A percentile compares a stretch with the other conserved stretches of the same genome.
These are phyloP conservation scores for Chlamydomonas asymmetrica DNA, from an alignment of 139 green algal species.

Conservation along the genomic window DNA sequence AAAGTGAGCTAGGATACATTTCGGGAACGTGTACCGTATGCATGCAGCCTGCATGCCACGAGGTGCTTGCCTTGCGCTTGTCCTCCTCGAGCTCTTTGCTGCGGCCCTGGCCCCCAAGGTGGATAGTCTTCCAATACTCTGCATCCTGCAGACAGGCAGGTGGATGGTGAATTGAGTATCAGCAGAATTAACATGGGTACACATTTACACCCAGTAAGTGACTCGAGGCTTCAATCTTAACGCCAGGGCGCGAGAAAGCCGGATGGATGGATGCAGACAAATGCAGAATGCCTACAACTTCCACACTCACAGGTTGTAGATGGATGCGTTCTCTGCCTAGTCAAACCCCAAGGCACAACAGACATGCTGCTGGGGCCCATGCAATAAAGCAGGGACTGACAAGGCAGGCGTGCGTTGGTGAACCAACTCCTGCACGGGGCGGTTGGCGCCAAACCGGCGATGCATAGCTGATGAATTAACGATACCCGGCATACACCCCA, in stretches of 20 bases:
- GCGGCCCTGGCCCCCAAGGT: conserved; percentile 29
- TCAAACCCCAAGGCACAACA: not conserved
- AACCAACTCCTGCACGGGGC: no score
- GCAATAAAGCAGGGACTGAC: no score
- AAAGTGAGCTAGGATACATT: no score
- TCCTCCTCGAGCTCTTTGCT: conserved; percentile 25
- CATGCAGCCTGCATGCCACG: not conserved
- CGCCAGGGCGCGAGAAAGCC: not conserved
- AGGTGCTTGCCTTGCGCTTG: not conserved
- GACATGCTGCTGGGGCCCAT: not conserved
- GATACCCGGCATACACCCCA: not conserved
- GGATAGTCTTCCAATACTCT: conserved; percentile 55
- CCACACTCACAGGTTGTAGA: not conserved
- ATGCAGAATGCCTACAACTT: not conserved
- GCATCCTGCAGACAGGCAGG: conserved; percentile 38
- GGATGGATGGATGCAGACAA: not conserved
- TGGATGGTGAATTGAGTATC: not conserved
- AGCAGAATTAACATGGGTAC: not conserved
- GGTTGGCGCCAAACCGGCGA: no score
- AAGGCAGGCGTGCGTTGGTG: no score
- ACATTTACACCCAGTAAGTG: not conserved
- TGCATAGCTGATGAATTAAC: no score
- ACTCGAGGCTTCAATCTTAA: not conserved
- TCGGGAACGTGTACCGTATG: no score
- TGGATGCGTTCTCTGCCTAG: no score